A percentile compares a stretch with the other conserved stretches of the same genome.
phyloP scores from a whole-genome alignment of 352 stramenopile genomes.

The Phytopythium aichiense region DNA sequence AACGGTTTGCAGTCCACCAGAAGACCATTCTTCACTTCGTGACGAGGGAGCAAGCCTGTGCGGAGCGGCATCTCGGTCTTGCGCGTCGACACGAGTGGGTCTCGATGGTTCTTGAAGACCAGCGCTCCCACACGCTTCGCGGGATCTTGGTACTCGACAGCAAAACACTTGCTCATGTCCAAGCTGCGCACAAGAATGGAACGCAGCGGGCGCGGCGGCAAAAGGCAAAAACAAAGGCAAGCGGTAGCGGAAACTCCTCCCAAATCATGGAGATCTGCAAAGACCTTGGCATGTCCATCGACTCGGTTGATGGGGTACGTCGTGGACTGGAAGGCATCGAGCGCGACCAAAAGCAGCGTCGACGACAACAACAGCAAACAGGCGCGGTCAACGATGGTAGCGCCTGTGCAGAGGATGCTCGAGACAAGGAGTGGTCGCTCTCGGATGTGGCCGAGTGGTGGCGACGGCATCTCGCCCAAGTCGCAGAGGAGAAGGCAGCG shows the following conservation, averaged over 20 bases:
- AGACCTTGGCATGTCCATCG: slow-evolving; percentile 12
- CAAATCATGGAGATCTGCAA: slow-evolving; percentile 35
- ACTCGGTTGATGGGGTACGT: neutral
- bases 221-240: slow-evolving; percentile 3
- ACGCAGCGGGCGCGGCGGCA: slow-evolving; percentile 14
- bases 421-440: slow-evolving; percentile 15
- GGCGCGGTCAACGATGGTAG: slow-evolving; percentile 5
- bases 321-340: slow-evolving; percentile 9
- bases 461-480: slow-evolving; percentile 16
- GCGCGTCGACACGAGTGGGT: slow-evolving; percentile 34
- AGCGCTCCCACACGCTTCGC: slow-evolving; percentile 28
- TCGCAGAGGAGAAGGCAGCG: neutral
- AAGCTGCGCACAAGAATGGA: slow-evolving; percentile 16
- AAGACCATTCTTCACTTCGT: neutral
- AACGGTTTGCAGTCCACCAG: neutral
- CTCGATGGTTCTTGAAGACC: slow-evolving; percentile 51
- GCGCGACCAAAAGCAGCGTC: slow-evolving; percentile 16
- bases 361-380: slow-evolving; percentile 9
- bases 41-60: neutral
- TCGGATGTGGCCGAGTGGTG: slow-evolving; percentile 61
- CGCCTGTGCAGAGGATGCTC: neutral
- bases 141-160: slow-evolving; percentile 41
- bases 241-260: slow-evolving; percentile 5
- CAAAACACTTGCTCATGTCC: slow-evolving; percentile 26
- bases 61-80: neutral